Percentiles rank a stretch among this genome's conserved stretches.
These are phyloP conservation scores for Thalassiosira sp. DNA, from an alignment of 352 stramenopile species.

Conservation along the genomic window DNA sequence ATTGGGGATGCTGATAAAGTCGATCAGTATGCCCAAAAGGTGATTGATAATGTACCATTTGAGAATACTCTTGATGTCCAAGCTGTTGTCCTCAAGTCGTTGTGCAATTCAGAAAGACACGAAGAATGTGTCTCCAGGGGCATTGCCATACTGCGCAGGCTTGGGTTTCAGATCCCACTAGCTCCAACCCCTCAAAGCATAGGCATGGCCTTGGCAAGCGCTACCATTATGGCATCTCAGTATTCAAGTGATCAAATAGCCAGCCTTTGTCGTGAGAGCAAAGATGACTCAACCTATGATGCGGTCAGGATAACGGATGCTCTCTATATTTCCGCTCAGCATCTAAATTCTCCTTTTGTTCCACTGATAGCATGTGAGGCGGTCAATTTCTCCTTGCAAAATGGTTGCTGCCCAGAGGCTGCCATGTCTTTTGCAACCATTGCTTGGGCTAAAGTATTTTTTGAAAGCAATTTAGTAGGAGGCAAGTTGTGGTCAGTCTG, in stretches of 20 bases:
- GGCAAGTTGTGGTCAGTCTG: conserved; percentile 11
- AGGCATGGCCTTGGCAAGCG: background rate
- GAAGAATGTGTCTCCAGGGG: conserved; percentile 4
- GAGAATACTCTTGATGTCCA: conserved; percentile 4
- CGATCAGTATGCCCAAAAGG: background rate
- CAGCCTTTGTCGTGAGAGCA: background rate
- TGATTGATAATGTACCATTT: background rate
- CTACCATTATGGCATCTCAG: background rate
- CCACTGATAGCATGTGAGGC: conserved; percentile 11
- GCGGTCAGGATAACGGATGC: background rate
- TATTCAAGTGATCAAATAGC: conserved; percentile 9
- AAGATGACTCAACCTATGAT: conserved; percentile 1
- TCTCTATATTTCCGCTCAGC: background rate
- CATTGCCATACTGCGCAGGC: background rate
- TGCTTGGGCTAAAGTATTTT: conserved; percentile 5
- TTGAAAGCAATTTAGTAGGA: conserved; percentile 9
- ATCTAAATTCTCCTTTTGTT: background rate
- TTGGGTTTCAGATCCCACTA: conserved; percentile 4
- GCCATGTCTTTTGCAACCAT: conserved; percentile 11
- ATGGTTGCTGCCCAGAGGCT: conserved; percentile 8
- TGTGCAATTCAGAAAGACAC: background rate
- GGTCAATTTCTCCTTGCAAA: conserved; percentile 1
- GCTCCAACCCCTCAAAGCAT: background rate
- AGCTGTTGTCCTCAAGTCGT: background rate
- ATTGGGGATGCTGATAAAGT: conserved; percentile 5